Evolutionary conservation across 345 rosid species (phyloP), one percentile per base, ranked within the genome.

Genomic region (Reutealis trisperma): DNA sequence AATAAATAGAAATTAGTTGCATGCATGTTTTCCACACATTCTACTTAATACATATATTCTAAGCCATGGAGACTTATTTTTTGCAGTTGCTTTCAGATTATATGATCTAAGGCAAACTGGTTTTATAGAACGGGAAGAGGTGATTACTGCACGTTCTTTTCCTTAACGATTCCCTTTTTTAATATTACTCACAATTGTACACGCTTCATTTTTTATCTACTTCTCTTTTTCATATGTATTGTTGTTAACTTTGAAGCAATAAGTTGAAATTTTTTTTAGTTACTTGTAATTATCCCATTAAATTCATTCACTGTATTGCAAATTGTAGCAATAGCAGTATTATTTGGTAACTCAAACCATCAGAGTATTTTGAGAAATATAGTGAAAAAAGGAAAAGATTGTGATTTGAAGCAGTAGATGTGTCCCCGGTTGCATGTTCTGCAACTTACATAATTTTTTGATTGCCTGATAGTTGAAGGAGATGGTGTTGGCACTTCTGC

Each of bases 401-500:
- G 9, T 54, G n/a, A 25, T 3, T n/a, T 34, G 27, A 42, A 16
- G 1, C 15, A 37, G 16, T 16, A 24, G 4, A n/a, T 37, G n/a
- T 14, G 0, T 11, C 30, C 45, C 42, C 47, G 32, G 30, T 2
- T 21, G 27, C n/a, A 14, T 74, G 9, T 11, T 63, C 12, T 49
- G 58, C 69, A 18, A 44, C 32, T 47, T 71, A 13, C 5, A 54
- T 15, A 14, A 41, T 75, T 58, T 71, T 72, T 27, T 18, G 77
- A 11, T 55, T 60, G 24, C 62, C 49, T 72, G 15, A 65, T 80
- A 94, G 99, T 82, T 95, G 82, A 95, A 86, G 86, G 93, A 88
- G 86, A 95, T 95, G 99, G 99, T 95, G n/a, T 24, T 90, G 77
- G 99, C 96, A 14, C 92, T 95, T 70, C 87, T 93, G 77, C 88